Evolutionary conservation across 2,329 filamentous ascomycete species (phyloP), one percentile per base, ranked within the genome.

Genomic region (Penicillium sp.): DNA sequence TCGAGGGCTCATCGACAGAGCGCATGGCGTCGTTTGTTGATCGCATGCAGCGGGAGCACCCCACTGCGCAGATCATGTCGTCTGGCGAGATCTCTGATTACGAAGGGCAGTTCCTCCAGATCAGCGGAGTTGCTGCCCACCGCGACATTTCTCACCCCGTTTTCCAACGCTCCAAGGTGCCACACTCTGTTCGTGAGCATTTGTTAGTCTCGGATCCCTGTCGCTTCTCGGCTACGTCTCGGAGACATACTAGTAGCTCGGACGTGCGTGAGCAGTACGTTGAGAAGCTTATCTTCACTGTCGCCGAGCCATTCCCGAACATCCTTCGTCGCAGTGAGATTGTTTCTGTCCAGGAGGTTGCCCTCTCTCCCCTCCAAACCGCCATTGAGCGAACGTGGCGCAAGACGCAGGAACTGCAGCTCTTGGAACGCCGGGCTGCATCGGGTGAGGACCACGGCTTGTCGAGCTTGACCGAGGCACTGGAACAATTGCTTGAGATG

Each of bases 261-360:
- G 83, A 77, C 40, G 70, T 87, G 2, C 77, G 81, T 20, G 85
- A 88, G 46, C 88, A 93, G 60, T 87, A 79, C 54, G 84, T 89
- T 0, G 88, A 95, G 66, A 97, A 96, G 75, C 79, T 84, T 0
- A 72, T 96, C 1, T 95, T 89, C 67, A 87, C 83, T 0, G 92
- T 90, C 0, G 85, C 84, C 0, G 91, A 96, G 61, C 72, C 85
- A 0, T 97, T 97, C 73, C 93, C 92, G 0, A 96, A 91, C 1
- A 95, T 97, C 42, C 75, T 96, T 24, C 82, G 89, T 28, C 82
- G 91, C 47, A 95, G 89, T 60, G 91, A 96, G 71, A 87, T 97
- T 52, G 73, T 95, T 12, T 76, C 81, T 6, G 77, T 81, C 1
- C 80, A 84, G 15, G 84, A 86, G 42, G 69, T 89, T 15, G 78